Evolutionary conservation across 352 stramenopile genomes (phyloP), one percentile per base, ranked within the genome.

Genomic region (Phytophthora niederhauseri): DNA sequence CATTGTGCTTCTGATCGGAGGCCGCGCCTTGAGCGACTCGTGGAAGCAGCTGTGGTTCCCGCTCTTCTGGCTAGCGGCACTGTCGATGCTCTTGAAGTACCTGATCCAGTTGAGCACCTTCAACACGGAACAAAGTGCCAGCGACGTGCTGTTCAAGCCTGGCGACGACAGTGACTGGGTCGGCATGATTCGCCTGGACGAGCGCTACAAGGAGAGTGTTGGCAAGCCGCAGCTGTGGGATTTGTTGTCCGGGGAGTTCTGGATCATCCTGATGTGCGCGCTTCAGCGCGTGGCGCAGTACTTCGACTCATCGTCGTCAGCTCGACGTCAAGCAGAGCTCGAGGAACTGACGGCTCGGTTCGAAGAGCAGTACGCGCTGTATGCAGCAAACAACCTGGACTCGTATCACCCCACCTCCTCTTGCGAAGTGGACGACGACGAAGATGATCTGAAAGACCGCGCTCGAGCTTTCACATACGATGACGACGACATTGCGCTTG

Each of bases 41-140:
- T 95, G 87, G 87, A 84, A 85, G 53, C 81, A 80, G 43, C 57
- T 95, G 9, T 95, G 87, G 87, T 87, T 90, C 41, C 87, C 87
- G 19, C 64, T 95, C 12, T 95, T 93, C 51, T 95, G 87, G 85
- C 73, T 95, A 2, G 89, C 85, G 45, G 73, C 77, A 14, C 68
- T 89, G 6, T 75, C 82, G 12, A 75, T 90, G 28, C 61, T 85
- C 4, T 49, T 89, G 24, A 89, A 84, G 28, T 95, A 92, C 50
- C 12, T 82, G 20, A 92, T 90, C 61, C 87, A 95, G 57, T 45
- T 95, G 19, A 84, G 73, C 43, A 73, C 74, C 15, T 85, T 95
- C 22, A 75, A 83, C 48, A 72, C 70, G 2, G 68, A 82, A 5
- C 57, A 78, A 28, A 26, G 60, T 0, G 70, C 56, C 12, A 28